Evolutionary conservation across 139 green algal genomes (phyloP), one percentile per base, ranked within the genome.

Genomic region (Dunaliella sp.): DNA sequence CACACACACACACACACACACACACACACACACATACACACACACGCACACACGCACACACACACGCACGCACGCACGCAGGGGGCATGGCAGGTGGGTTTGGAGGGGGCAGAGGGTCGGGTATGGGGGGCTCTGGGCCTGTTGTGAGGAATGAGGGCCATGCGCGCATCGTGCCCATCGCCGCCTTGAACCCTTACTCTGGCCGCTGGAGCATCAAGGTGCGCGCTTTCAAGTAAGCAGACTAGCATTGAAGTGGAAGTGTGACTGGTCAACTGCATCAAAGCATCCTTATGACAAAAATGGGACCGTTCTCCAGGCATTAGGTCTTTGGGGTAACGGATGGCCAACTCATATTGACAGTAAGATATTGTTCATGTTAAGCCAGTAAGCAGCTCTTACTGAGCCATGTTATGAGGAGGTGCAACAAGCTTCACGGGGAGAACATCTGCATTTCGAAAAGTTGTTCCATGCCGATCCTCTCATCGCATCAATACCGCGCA

Each of bases 141-240:
- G 86, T 93, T 21, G 88, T 87, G 0, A 85, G 91, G 38, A 90
- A 95, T 77, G 89, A 94, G 33, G 94, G 92, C 1, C 89, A 94
- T 0, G 80, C 89, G 1, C 80, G 89, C 36, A 95, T 99, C 86
- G 89, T 96, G 48, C 94, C 95, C 59, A 99, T 99, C 92, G 91
- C 80, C 28, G 84, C 86, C 0, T 90, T 99, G 25, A 99, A 98
- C 90, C 95, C 96, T 59, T 99, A 98, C 90, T 92, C 95, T 58
- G 96, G 93, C 28, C 89, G 95, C 26, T 99, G 97, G 97, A 97
- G 96, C 30, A 98, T 99, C 90, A 97, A 97, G 86, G 96, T 89
- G 28, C 89, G 97, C 24, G n/a, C 92, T 97, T n/a, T 97, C 95
- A 22, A 81, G 83, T 81, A 97, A 97, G 89, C n/a, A n/a, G n/a